Conservation (phyloP, 176 grass and related monocot species). For the Phoenix roebelenii region DNA sequence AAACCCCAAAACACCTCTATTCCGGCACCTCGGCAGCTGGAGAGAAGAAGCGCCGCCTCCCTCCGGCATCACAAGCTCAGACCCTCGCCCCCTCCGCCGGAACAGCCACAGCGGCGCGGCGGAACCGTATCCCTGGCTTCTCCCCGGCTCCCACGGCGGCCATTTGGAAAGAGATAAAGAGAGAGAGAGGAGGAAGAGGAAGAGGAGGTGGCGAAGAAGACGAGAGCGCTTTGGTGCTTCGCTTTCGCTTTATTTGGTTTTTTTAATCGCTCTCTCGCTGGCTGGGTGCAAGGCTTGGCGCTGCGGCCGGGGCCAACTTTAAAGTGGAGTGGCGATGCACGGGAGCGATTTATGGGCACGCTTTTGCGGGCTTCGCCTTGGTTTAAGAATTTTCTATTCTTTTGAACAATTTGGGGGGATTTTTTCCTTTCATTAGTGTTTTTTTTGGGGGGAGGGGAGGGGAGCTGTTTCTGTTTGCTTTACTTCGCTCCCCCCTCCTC, state of each 20-base stretch:
- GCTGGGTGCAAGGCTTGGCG: too few relatives aligned
- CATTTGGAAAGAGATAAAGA: slow-evolving; percentile 7
- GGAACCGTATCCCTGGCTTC: slow-evolving; percentile 33
- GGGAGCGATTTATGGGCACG: neutral
- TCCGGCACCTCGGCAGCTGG: neutral
- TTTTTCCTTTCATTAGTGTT: neutral
- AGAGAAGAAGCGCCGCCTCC: neutral
- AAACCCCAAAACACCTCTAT: too few relatives aligned
- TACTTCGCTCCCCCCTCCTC: neutral
- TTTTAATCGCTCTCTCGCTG: too few relatives aligned
- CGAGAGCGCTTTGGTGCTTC: slow-evolving; percentile 9
- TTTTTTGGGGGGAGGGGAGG: neutral
- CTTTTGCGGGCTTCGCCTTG: slow-evolving; percentile 17
- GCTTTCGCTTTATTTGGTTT: too few relatives aligned
- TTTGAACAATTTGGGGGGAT: slow-evolving; percentile 15
- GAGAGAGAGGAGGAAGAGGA: neutral
- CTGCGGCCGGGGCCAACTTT: too few relatives aligned
- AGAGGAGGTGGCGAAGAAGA: slow-evolving; percentile 8
- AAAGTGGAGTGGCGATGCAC: too few relatives aligned
- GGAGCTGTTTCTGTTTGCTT: neutral
- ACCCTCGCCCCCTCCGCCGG: neutral
- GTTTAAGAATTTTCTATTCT: slow-evolving; percentile 13
- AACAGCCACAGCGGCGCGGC: neutral
- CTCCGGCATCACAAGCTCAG: slow-evolving; percentile 6
- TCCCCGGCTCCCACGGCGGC: slow-evolving; percentile 10